Evolutionary conservation across 345 rosid species (phyloP).

Genomic region (Erysimum cheiranthoides): DNA sequence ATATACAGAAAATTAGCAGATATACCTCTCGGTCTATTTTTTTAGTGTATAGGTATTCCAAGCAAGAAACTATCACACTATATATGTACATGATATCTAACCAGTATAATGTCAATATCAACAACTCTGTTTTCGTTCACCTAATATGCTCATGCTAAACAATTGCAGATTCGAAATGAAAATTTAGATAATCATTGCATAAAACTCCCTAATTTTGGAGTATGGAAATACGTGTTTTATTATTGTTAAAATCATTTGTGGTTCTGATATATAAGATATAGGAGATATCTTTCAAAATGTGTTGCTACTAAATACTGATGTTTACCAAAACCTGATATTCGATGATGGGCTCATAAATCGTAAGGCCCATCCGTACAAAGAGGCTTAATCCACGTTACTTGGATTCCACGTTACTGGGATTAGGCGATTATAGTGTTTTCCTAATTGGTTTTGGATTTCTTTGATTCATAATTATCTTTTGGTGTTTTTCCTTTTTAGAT

Average conservation of each 20-base stretch:
- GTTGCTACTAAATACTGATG: background rate
- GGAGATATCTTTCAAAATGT: background rate
- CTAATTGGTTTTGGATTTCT: no score
- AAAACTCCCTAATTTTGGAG: background rate
- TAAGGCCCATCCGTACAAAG: no score
- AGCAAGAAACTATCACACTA: background rate
- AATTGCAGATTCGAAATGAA: conserved; percentile 5
- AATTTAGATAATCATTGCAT: background rate
- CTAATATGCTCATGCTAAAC: conserved; percentile 6
- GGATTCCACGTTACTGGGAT: no score
- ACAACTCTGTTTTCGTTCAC: conserved; percentile 16
- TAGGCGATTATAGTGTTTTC: no score
- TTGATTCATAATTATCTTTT: no score
- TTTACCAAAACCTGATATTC: background rate
- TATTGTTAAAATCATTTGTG: background rate
- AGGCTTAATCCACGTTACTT: no score
- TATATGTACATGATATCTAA: background rate
- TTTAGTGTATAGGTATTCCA: background rate
- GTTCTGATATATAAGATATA: background rate
- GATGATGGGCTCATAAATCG: no score
- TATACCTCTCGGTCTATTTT: background rate
- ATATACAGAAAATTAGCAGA: no score
- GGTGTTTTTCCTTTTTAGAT: no score
- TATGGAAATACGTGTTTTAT: background rate
- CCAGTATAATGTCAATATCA: conserved; percentile 12